Conservation (phyloP, 805 yeast species). For the Yarrowia sp. region DNA sequence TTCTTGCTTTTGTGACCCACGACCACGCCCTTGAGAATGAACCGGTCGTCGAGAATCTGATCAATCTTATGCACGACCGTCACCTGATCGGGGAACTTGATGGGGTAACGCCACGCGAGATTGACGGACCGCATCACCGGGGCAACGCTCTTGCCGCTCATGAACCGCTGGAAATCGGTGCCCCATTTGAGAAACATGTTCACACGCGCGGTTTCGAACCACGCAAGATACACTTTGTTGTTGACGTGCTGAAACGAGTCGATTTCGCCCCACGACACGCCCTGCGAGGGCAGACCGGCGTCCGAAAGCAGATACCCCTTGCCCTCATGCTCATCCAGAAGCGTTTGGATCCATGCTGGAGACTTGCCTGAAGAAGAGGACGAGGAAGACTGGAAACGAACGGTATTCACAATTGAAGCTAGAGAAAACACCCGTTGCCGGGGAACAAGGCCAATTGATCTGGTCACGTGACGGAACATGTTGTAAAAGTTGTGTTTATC, state of each 20-base stretch:
- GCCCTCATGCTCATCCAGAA: constrained; percentile 31
- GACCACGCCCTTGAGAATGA: constrained; percentile 43
- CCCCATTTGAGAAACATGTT: constrained; percentile 40
- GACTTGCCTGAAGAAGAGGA: background rate
- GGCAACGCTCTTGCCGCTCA: constrained; percentile 42
- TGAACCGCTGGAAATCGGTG: constrained; percentile 41
- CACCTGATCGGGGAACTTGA: constrained; percentile 44
- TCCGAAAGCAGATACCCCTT: constrained; percentile 21
- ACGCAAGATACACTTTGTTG: constrained; percentile 45
- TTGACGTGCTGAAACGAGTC: constrained; percentile 46
- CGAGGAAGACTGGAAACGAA: background rate
- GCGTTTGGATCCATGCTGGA: constrained; percentile 11
- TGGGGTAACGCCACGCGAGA: constrained; percentile 45
- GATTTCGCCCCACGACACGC: constrained; percentile 43
- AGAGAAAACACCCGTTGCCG: background rate
- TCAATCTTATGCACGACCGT: constrained; percentile 43
- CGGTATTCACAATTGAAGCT: background rate
- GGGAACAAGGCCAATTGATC: background rate
- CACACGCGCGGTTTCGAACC: constrained; percentile 43
- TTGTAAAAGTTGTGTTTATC: background rate
- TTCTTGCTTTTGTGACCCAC: constrained; percentile 43
- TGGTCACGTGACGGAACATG: constrained; percentile 24
- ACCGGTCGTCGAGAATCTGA: constrained; percentile 43
- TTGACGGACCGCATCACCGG: constrained; percentile 45
- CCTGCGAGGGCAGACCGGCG: constrained; percentile 39